A percentile compares a stretch with the other conserved stretches of the same genome.
Conservation (phyloP, 202 grass and related monocot species). For the Elaeis oleifera region DNA sequence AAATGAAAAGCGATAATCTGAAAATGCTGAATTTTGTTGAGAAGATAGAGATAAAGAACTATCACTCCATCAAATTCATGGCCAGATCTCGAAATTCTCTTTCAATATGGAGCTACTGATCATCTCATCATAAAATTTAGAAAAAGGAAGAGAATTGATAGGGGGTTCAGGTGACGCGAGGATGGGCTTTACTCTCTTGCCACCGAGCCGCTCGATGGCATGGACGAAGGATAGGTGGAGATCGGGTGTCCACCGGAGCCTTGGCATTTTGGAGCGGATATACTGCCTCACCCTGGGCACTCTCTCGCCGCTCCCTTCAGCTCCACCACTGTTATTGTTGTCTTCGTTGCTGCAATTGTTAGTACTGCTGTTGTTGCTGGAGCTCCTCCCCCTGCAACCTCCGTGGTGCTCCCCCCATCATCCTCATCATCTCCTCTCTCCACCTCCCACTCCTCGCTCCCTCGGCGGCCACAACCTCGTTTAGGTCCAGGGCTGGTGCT, state of each 20-base stretch:
- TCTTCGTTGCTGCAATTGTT: not conserved
- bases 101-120: too few relatives aligned
- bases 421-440: not conserved
- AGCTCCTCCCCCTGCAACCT: constrained; percentile 8
- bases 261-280: constrained; percentile 13
- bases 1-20: too few relatives aligned
- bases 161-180: too few relatives aligned
- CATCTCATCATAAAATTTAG: too few relatives aligned
- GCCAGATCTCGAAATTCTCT: too few relatives aligned
- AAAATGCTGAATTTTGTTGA: too few relatives aligned
- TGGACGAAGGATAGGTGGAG: too few relatives aligned
- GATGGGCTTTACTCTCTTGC: too few relatives aligned
- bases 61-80: too few relatives aligned
- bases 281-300: constrained; percentile 3
- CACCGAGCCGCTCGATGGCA: too few relatives aligned
- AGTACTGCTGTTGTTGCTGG: not conserved
- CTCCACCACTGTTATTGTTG: not conserved
- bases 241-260: not conserved
- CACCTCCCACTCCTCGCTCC: not conserved
- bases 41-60: too few relatives aligned
- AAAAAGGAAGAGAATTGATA: too few relatives aligned
- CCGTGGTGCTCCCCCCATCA: constrained; percentile 8
- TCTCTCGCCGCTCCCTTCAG: not conserved
- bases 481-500: constrained; percentile 3
- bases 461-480: not conserved